Conservation (phyloP, 768 basidiomycete species). For the Cantharellus cinnabarinus region DNA sequence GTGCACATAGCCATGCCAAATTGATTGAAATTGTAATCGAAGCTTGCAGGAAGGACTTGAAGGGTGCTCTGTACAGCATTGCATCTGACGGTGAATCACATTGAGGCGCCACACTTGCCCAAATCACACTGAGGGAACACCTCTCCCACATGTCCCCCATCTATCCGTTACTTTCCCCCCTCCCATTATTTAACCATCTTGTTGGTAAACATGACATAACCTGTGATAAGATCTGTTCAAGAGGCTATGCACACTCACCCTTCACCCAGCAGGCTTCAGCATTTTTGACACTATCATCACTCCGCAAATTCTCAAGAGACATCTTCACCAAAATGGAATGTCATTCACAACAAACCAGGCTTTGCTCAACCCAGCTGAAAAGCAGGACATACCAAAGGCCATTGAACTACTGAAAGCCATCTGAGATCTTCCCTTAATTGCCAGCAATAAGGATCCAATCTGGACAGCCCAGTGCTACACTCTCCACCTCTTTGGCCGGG, state of each 20-base stretch:
- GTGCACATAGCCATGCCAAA: too few relatives aligned
- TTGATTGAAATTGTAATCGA: too few relatives aligned
- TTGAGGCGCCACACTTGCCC: slow-evolving; percentile 13
- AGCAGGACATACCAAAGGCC: slow-evolving; percentile 17
- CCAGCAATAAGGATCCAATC: slow-evolving; percentile 5
- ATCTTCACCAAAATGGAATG: slow-evolving; percentile 10
- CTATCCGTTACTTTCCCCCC: slow-evolving; percentile 15
- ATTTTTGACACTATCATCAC: slow-evolving; percentile 14
- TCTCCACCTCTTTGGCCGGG: slow-evolving; percentile 11
- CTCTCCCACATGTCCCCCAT: slow-evolving; percentile 15
- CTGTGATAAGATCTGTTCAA: slow-evolving; percentile 19
- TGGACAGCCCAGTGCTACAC: slow-evolving; percentile 11
- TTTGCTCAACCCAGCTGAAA: slow-evolving; percentile 15
- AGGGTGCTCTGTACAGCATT: slow-evolving; percentile 4
- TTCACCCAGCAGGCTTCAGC: slow-evolving; percentile 12
- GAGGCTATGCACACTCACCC: slow-evolving; percentile 14
- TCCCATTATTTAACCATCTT: neutral
- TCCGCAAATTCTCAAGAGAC: slow-evolving; percentile 10
- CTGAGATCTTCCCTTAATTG: slow-evolving; percentile 11
- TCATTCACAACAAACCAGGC: slow-evolving; percentile 6
- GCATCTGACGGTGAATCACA: slow-evolving; percentile 17
- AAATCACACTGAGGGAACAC: neutral
- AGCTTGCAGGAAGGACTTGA: neutral
- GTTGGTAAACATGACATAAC: slow-evolving; percentile 20
- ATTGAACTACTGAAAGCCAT: slow-evolving; percentile 13